Evolutionary conservation across 192 early-diverging fungal genomes (phyloP).

Genomic region (Mortierella hygrophila): DNA sequence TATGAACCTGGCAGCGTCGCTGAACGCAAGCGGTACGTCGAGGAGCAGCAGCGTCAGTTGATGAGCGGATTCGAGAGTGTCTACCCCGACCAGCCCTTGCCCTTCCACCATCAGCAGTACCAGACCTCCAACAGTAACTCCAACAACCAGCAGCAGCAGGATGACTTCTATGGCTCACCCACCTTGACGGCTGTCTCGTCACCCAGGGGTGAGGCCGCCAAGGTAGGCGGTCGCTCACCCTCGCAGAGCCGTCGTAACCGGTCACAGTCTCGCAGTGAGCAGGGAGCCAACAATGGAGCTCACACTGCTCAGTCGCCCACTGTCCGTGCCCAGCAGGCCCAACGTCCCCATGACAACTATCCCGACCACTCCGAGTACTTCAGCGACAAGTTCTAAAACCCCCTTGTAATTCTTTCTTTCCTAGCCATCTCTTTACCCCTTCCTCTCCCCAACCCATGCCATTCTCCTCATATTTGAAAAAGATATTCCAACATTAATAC

Average conservation of each 20-base stretch:
- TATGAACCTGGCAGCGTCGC: slow-evolving; percentile 24
- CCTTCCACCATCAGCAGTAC: background rate
- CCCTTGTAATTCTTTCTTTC: background rate
- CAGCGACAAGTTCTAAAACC: background rate
- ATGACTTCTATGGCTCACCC: background rate
- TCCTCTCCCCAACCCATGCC: no score
- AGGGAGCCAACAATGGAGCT: no score
- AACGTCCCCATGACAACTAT: background rate
- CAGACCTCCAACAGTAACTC: background rate
- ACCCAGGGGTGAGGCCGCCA: background rate
- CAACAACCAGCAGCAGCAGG: background rate
- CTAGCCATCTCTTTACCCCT: background rate
- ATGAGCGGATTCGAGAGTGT: slow-evolving; percentile 29
- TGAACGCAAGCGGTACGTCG: slow-evolving; percentile 36
- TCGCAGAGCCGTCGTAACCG: slow-evolving; percentile 5
- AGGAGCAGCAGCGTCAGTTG: slow-evolving; percentile 35
- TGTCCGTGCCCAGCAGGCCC: background rate
- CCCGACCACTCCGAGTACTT: background rate
- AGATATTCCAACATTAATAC: no score
- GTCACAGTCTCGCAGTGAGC: background rate
- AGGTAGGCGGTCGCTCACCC: background rate
- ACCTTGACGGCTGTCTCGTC: background rate
- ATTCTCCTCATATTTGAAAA: no score
- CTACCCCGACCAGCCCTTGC: slow-evolving; percentile 3
- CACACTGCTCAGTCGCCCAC: background rate